Percentiles rank a stretch among this genome's conserved stretches.
Conservation (phyloP, 129 eudicot genomes). For the Chrysanthemum makinoi region DNA sequence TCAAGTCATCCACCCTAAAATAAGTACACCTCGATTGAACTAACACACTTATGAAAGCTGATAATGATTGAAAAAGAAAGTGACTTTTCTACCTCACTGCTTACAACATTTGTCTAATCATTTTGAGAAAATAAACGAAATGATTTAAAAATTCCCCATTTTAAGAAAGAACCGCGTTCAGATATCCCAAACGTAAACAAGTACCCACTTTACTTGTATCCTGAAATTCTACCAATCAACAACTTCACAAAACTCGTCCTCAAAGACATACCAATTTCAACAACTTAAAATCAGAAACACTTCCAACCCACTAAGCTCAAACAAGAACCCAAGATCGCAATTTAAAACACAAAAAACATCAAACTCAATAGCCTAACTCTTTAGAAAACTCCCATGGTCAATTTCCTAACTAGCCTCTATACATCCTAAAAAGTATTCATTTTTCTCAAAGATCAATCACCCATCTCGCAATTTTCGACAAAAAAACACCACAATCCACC, state of each 20-base stretch:
- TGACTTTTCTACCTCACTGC: slow-evolving; percentile 4
- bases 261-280: background rate
- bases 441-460: no score
- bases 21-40: background rate
- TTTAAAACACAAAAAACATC: background rate
- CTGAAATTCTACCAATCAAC: background rate
- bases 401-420: background rate
- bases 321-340: background rate
- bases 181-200: no score
- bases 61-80: background rate
- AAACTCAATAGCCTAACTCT: background rate
- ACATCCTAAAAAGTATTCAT: slow-evolving; percentile 1
- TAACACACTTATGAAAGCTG: background rate
- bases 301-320: background rate
- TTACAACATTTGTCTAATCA: background rate
- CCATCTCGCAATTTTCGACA: background rate
- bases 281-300: background rate
- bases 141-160: no score
- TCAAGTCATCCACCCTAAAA: background rate
- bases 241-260: slow-evolving; percentile 9
- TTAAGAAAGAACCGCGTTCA: no score
- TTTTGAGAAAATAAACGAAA: background rate
- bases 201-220: background rate
- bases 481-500: background rate
- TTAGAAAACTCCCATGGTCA: slow-evolving; percentile 2